Percentiles rank a stretch among this genome's conserved stretches.
These are phyloP conservation scores for Boeremia lycopersici DNA, from an alignment of 2,329 filamentous ascomycete species.

Conservation along the genomic window DNA sequence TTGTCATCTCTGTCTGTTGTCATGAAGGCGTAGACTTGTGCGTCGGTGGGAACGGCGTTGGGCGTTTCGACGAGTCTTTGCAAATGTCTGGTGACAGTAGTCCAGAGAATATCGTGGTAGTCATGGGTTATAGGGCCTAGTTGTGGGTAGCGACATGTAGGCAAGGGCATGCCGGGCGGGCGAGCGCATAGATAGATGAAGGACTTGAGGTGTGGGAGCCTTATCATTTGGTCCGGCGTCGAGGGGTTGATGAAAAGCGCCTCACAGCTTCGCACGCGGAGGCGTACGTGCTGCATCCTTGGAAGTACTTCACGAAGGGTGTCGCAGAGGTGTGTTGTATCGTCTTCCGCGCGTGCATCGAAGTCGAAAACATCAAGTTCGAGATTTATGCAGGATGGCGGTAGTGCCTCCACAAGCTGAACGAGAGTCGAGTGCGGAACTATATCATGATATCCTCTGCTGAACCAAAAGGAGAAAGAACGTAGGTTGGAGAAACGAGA, in stretches of 20 bases:
- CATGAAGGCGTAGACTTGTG: neutral
- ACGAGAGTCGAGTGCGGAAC: no score
- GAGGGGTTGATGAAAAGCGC: neutral
- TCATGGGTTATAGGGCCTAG: no score
- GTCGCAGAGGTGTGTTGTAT: neutral
- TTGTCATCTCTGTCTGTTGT: neutral
- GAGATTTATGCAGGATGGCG: no score
- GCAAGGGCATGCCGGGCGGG: neutral
- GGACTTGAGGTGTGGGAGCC: neutral
- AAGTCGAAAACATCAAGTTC: no score
- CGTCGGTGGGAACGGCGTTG: neutral
- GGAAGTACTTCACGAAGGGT: neutral
- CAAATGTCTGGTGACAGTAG: neutral
- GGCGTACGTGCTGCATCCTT: neutral
- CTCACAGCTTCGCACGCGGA: neutral
- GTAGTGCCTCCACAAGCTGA: no score
- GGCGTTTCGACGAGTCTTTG: neutral
- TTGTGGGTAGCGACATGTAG: neutral
- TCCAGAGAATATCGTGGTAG: neutral
- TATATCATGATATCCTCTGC: no score
- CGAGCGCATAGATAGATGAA: neutral
- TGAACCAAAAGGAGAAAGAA: no score
- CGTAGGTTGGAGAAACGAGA: no score
- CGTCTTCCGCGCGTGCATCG: no score
- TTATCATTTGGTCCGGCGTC: neutral